Base-by-base conservation (phyloP, 257 asterid genomes). In the Nemophila menziesii region DNA sequence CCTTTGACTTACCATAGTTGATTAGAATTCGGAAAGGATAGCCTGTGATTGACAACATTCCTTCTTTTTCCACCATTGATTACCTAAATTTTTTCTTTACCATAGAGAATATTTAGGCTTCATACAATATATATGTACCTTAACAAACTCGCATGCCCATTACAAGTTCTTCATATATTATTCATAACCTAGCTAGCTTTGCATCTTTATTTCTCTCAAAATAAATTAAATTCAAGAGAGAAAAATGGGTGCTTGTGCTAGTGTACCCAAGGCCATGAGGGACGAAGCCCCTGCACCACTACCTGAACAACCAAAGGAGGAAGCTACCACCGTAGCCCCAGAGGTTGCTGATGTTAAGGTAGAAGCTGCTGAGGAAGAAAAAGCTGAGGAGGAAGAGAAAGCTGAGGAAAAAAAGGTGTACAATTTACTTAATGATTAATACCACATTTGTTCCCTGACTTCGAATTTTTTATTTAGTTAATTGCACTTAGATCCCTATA, bases 231-330 rank as follows among this genome's bases (percentile, higher is more conserved):
- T n/a, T n/a, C n/a, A n/a, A 24, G 33, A 9, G 9, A 29, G 21
- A 40, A 41, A 41, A 40, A 71, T 76, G 85, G 85, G 80, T 39
- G 75, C 80, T 7, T 76, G 85, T 41, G 75, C 80, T 33, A 76
- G 78, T 56, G 73, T 69, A 7, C 61, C 70, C 1, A 76, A 76
- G 58, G 68, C 46, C 51, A 64, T 70, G 77, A 73, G 57, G 53
- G 69, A n/a, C 17, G 65, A 64, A 19, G 61, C 51, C 46, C 39
- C 54, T 22, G 61, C 40, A 19, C 73, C 68, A 2, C 48, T 62
- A 10, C 82, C 77, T 6, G 68, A 76, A 22, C 71, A 23, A 36
- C 60, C 62, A 17, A 52, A 56, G 60, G 82, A 77, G 55, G 77
- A 70, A 16, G 42, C 44, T 43, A 27, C 68, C 60, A 15, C 58